Conservation (phyloP, 169 alveolate species). For the Plasmodium yoelii region DNA sequence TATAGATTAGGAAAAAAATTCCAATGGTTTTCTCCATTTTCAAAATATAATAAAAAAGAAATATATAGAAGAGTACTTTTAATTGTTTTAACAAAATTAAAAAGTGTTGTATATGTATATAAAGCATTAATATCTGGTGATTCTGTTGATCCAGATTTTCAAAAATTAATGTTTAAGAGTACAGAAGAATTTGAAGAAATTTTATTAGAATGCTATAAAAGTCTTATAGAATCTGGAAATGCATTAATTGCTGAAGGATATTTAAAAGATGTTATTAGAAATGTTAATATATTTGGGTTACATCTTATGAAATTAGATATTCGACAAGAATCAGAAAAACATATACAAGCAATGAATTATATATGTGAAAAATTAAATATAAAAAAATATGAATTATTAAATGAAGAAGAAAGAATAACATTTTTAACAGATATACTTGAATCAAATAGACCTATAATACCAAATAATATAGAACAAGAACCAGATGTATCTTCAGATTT, state of each 20-base stretch:
- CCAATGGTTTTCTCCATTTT: constrained; percentile 74
- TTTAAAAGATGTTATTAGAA: constrained; percentile 81
- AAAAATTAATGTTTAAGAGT: constrained; percentile 51
- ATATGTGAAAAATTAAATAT: constrained; percentile 78
- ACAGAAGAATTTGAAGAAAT: constrained; percentile 84
- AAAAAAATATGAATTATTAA: constrained; percentile 79
- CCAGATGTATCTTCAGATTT: constrained; percentile 77
- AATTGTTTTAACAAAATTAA: constrained; percentile 47
- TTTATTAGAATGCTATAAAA: constrained; percentile 77
- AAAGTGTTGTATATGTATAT: constrained; percentile 43
- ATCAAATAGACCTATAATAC: constrained; percentile 83
- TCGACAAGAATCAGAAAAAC: constrained; percentile 88
- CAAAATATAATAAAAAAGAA: constrained; percentile 61
- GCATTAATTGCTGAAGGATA: constrained; percentile 80
- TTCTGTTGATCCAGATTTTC: constrained; percentile 40
- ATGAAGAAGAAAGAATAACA: constrained; percentile 79
- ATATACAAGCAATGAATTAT: constrained; percentile 82
- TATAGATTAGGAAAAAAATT: constrained; percentile 26
- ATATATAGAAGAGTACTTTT: constrained; percentile 65
- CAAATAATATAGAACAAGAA: constrained; percentile 80
- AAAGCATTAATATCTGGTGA: constrained; percentile 33
- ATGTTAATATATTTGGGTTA: constrained; percentile 85
- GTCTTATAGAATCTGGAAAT: constrained; percentile 81
- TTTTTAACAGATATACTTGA: constrained; percentile 77
- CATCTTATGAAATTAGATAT: constrained; percentile 85